Percentiles rank a stretch among this genome's conserved stretches.
These are phyloP conservation scores for Suillus subaureus DNA, from an alignment of 768 basidiomycete species.

Conservation along the genomic window DNA sequence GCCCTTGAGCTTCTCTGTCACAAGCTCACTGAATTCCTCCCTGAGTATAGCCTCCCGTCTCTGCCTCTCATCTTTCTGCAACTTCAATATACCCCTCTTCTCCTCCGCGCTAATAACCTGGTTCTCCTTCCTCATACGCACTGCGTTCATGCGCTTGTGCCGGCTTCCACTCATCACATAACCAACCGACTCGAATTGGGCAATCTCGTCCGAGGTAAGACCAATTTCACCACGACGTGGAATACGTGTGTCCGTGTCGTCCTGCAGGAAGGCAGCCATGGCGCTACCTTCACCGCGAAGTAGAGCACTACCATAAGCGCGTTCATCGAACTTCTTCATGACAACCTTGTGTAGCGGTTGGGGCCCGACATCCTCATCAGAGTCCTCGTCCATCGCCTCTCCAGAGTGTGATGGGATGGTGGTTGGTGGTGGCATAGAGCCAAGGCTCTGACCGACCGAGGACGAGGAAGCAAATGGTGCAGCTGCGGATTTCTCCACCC, in stretches of 20 bases:
- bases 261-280: conserved; percentile 95
- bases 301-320: conserved; percentile 87
- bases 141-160: conserved; percentile 97
- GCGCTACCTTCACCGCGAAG: conserved; percentile 95
- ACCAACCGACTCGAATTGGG: conserved; percentile 82
- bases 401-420: conserved; percentile 20
- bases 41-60: conserved; percentile 88
- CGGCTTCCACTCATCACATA: conserved; percentile 98
- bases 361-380: conserved; percentile 79
- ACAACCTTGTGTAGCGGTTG: conserved; percentile 54
- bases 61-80: conserved; percentile 93
- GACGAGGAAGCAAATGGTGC: conserved; percentile 29
- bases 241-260: conserved; percentile 82
- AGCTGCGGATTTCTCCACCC: conserved; percentile 62
- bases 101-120: conserved; percentile 99
- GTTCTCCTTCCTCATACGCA: conserved; percentile 98
- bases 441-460: conserved; percentile 16
- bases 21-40: conserved; percentile 87
- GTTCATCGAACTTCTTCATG: conserved; percentile 69
- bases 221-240: conserved; percentile 99
- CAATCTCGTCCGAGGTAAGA: conserved; percentile 85
- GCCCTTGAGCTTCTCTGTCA: conserved; percentile 71
- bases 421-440: conserved; percentile 26
- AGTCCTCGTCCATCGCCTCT: conserved; percentile 40
- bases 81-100: conserved; percentile 92